These are phyloP conservation scores for Escovopsis sp. DNA, from an alignment of 2,329 filamentous ascomycete genomes.

Conservation along the genomic window DNA sequence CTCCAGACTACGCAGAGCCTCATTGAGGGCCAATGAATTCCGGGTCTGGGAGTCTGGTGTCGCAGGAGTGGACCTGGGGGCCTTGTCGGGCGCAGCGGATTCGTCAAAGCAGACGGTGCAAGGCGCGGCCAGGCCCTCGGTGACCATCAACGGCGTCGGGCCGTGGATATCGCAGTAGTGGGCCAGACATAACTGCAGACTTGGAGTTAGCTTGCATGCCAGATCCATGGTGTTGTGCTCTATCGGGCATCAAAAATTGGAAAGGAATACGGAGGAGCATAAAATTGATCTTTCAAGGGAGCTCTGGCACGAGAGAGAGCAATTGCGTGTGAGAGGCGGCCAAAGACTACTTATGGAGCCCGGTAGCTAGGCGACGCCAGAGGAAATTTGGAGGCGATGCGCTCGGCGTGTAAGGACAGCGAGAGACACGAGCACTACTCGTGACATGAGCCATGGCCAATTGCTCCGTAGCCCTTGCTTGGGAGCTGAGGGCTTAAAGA, in stretches of 20 bases:
- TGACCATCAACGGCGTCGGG: conserved; percentile 55
- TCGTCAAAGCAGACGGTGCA: conserved; percentile 45
- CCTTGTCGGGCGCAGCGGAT: conserved; percentile 12
- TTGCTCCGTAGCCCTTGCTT: background rate
- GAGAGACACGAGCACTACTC: conserved; percentile 2
- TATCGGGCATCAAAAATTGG: no score
- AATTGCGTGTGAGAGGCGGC: background rate
- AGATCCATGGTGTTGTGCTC: conserved; percentile 13
- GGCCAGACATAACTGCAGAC: conserved; percentile 49
- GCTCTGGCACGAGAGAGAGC: background rate
- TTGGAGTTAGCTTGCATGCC: conserved; percentile 17
- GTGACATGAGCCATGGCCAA: conserved; percentile 4
- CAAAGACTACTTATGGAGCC: conserved; percentile 2
- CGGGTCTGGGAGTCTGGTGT: conserved; percentile 18
- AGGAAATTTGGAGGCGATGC: background rate
- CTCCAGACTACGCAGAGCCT: conserved; percentile 33
- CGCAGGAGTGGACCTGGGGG: conserved; percentile 27
- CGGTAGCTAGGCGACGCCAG: background rate
- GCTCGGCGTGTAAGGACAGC: background rate
- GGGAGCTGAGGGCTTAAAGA: background rate
- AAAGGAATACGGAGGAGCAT: no score
- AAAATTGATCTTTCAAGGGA: background rate
- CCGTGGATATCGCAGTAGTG: conserved; percentile 59
- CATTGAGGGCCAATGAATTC: conserved; percentile 25
- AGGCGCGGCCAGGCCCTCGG: conserved; percentile 47